Percentiles rank a stretch among this genome's conserved stretches.
These are phyloP conservation scores for Gaeumannomyces sp. DNA, from an alignment of 2,329 filamentous ascomycete genomes.

Conservation along the genomic window DNA sequence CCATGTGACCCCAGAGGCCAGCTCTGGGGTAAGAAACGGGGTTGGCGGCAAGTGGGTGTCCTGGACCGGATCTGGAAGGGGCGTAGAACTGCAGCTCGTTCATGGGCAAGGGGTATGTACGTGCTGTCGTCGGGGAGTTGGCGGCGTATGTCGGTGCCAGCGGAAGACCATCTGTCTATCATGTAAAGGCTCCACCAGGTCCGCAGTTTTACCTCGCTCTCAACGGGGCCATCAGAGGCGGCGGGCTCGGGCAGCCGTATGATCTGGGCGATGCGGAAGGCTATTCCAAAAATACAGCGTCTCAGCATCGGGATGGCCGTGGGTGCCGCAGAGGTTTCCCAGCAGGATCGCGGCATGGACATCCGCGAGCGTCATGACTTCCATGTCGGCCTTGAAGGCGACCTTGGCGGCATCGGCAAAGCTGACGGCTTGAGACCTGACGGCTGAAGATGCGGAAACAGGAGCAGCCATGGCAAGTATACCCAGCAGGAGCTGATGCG, in stretches of 20 bases:
- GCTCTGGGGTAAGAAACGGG: neutral
- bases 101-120: conserved; percentile 5
- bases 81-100: conserved; percentile 5
- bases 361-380: neutral
- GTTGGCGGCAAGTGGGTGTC: neutral
- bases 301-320: neutral
- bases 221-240: neutral
- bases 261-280: neutral
- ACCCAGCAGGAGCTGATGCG: neutral
- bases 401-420: neutral
- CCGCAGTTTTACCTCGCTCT: neutral
- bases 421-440: neutral
- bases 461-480: conserved; percentile 1
- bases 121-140: conserved; percentile 3
- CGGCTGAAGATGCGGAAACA: neutral
- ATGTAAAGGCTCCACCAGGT: conserved; percentile 11
- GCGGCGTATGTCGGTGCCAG: conserved; percentile 1
- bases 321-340: conserved; percentile 1
- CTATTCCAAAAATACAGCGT: neutral
- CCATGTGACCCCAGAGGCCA: conserved; percentile 10
- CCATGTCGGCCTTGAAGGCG: neutral
- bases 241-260: neutral
- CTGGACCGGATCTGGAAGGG: neutral
- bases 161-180: conserved; percentile 9
- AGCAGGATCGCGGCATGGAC: neutral